Evolutionary conservation across 345 rosid species (phyloP), one percentile per base, ranked within the genome.

Genomic region (Acer yangbiense): DNA sequence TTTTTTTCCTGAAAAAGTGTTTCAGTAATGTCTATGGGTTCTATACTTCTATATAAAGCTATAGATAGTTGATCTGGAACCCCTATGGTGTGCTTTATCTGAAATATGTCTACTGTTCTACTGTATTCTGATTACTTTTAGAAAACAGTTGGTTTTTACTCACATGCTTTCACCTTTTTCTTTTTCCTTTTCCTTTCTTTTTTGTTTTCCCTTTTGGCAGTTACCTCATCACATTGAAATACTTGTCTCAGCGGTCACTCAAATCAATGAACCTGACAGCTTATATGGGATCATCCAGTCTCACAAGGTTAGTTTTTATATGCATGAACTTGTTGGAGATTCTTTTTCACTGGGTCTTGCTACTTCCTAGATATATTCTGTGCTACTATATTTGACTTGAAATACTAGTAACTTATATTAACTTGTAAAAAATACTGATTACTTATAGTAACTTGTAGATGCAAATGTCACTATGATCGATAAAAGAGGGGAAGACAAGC

Each of bases 261-360:
- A 88, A 82, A 94, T 95, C 79, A 93, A 95, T 77, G 98, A 93
- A 84, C 96, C 97, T n/a, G 99, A 95, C 87, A 93, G 96, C 88
- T 84, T 95, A 80, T 92, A 95, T 86, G 98, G 97, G 85, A 89
- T 92, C 72, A 87, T 93, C 83, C 97, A 91, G 84, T 90, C 97
- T 48, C 91, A 92, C 80, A 91, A 94, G 90, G 99, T 95, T 41
- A 63, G 89, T 76, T 67, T 63, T 65, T 63, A 41, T 69, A 43
- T 65, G 76, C 65, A 60, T 32, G 35, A 61, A 75, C 41, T 72
- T 75, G 66, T 17, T 76, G 41, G 35, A 77, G 46, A 62, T 70
- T 32, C 35, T 67, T 74, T 71, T 50, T 23, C 21, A 5, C 32
- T 25, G 60, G 20, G 21, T 66, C 25, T n/a, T 44, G 25, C 27